Conservation (phyloP, 352 stramenopile genomes). For the Phytopythium vexans region DNA sequence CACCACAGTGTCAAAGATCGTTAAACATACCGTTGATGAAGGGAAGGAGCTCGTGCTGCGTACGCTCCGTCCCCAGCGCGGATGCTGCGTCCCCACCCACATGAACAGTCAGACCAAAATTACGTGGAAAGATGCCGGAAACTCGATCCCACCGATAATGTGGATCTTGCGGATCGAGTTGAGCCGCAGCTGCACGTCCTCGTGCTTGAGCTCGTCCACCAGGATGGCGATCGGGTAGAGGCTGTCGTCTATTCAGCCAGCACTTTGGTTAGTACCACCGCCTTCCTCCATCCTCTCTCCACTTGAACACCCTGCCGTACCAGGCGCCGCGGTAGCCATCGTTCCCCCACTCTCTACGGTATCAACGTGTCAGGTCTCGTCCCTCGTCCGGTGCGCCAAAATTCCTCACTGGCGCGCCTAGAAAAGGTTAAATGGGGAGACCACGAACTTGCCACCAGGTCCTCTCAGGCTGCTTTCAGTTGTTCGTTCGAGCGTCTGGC, state of each 20-base stretch:
- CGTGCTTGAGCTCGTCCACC: slow-evolving; percentile 91
- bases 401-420: no score
- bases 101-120: slow-evolving; percentile 1
- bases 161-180: slow-evolving; percentile 91
- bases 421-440: no score
- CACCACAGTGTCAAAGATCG: background rate
- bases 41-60: slow-evolving; percentile 95
- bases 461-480: no score
- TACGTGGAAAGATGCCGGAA: background rate
- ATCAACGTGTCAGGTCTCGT: no score
- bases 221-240: slow-evolving; percentile 89
- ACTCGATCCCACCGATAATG: slow-evolving; percentile 70
- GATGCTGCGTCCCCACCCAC: slow-evolving; percentile 45
- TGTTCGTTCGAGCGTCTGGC: no score
- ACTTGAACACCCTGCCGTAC: slow-evolving; percentile 16
- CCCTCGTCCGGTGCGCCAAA: no score
- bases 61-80: slow-evolving; percentile 88
- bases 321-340: slow-evolving; percentile 27
- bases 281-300: background rate
- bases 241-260: slow-evolving; percentile 47
- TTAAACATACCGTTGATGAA: slow-evolving; percentile 91
- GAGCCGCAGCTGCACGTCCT: slow-evolving; percentile 89
- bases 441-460: no score
- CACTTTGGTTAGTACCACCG: background rate
- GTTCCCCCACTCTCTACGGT: background rate